These are phyloP conservation scores for Paramecium pentaurelia DNA, from an alignment of 73 alveolate species.

Conservation along the genomic window DNA sequence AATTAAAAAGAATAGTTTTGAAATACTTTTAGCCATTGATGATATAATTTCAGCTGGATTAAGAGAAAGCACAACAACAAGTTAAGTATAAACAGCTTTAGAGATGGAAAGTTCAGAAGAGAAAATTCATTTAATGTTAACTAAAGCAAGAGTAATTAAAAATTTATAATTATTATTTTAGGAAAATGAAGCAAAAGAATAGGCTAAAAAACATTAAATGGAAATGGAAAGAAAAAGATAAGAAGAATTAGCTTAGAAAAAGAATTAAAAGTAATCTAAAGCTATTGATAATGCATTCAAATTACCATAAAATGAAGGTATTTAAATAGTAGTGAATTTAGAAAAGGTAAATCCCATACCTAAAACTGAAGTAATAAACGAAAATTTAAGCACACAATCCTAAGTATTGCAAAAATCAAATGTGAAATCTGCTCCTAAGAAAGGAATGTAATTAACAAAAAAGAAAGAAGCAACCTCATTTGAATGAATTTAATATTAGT, in stretches of 20 bases:
- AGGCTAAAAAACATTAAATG: conserved; percentile 57
- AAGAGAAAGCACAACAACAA: conserved; percentile 89
- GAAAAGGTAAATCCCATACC: not conserved
- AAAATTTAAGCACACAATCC: not conserved
- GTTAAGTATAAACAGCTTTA: conserved; percentile 83
- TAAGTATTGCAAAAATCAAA: not conserved
- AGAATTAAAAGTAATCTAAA: not conserved
- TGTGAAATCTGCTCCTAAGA: conserved; percentile 25
- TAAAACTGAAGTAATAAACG: not conserved
- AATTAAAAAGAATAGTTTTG: conserved; percentile 88
- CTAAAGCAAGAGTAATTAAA: conserved; percentile 41
- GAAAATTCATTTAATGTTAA: conserved; percentile 72
- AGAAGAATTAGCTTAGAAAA: conserved; percentile 31
- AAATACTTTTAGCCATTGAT: conserved; percentile 91
- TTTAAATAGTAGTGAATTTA: not conserved
- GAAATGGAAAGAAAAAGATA: conserved; percentile 58
- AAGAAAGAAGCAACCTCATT: conserved; percentile 29
- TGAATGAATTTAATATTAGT: conserved; percentile 7
- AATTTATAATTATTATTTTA: not conserved
- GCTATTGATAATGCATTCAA: not conserved
- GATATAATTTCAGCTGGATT: conserved; percentile 93
- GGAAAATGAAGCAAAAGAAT: conserved; percentile 66
- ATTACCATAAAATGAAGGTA: conserved; percentile 30
- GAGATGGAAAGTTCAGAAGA: conserved; percentile 98
- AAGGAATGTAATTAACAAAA: conserved; percentile 24